Base-by-base conservation (phyloP, 1,284 basidiomycete genomes). In the Irpex sp. region DNA sequence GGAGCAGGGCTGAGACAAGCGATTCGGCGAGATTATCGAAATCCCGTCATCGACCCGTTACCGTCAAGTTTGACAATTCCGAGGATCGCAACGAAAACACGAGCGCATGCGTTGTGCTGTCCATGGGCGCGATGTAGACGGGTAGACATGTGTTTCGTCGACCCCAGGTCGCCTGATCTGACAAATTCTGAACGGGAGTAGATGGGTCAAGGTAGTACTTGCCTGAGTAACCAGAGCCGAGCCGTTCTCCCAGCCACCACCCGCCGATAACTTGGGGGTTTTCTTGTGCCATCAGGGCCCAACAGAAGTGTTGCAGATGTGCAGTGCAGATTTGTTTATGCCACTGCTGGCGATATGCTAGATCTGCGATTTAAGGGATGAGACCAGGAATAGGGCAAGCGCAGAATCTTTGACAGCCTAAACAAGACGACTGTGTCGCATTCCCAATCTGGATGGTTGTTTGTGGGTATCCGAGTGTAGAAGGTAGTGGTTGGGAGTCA, bases 211-310 rank as follows among this genome's bases (percentile, higher is more conserved):
- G 8, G 35, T 56, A 21, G 21, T n/a, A 64, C 72, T 52, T 57
- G 74, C 74, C 74, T 19, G 75, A 76, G 61, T 72, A 75, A 8
- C 75, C 75, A 10, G 74, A 71, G 12, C 75, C 75, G 28, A 76
- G 70, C 12, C 69, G 68, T 42, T 69, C 66, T 10, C 64, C 66
- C 1, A 76, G 65, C 60, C 66, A 67, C 62, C 69, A 75, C 61
- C 75, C 75, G 12, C 63, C 73, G 48, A 76, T 65, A n/a, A 62
- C 58, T 33, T 67, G 67, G n/a, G 71, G 73, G 37, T 67, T 68
- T 4, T 36, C n/a, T n/a, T 56, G 59, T 14, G 62, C 23, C 62
- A 61, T 59, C 37, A 45, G 21, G 45, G 49, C 5, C 19, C n/a
- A 7, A 19, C 12, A n/a, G n/a, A 45, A n/a, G 39, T 45, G n/a